phyloP scores from a whole-genome alignment of 2,329 filamentous ascomycete genomes.

The Cordyceps sp. region DNA sequence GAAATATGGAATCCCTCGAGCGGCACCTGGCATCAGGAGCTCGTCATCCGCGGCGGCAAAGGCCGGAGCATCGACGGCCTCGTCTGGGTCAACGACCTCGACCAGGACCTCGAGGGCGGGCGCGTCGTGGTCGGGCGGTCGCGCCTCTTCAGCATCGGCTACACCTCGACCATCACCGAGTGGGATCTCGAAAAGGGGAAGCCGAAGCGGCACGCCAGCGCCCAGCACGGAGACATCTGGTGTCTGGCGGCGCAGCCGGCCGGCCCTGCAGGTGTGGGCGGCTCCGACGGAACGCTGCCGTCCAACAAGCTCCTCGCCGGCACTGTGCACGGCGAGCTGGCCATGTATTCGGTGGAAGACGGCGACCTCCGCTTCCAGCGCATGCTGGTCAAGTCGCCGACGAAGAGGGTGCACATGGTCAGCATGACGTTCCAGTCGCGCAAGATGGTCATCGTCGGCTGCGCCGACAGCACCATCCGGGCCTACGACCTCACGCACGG shows the following conservation, averaged over 20 bases:
- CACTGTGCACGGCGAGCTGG: slow-evolving; percentile 80
- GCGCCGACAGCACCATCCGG: slow-evolving; percentile 90
- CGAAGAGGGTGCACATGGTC: slow-evolving; percentile 76
- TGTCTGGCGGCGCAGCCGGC: slow-evolving; percentile 76
- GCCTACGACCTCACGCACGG: slow-evolving; percentile 75
- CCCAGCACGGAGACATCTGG: slow-evolving; percentile 94
- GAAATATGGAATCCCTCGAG: slow-evolving; percentile 90
- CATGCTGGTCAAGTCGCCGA: slow-evolving; percentile 57
- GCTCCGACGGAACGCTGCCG: slow-evolving; percentile 16
- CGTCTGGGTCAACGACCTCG: slow-evolving; percentile 77
- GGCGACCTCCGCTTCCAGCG: slow-evolving; percentile 67
- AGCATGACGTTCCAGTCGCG: slow-evolving; percentile 82
- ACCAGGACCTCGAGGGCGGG: slow-evolving; percentile 48
- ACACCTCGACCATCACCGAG: slow-evolving; percentile 81
- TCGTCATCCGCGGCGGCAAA: slow-evolving; percentile 65
- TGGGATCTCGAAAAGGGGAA: slow-evolving; percentile 76
- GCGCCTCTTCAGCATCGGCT: slow-evolving; percentile 90
- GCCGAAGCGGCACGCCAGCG: slow-evolving; percentile 68
- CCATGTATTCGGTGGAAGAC: slow-evolving; percentile 74
- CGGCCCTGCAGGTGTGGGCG: slow-evolving; percentile 4
- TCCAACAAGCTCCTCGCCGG: slow-evolving; percentile 59
- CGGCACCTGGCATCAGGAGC: slow-evolving; percentile 80
- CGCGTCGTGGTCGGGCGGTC: slow-evolving; percentile 51
- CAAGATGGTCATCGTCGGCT: slow-evolving; percentile 71
- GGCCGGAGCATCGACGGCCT: slow-evolving; percentile 81